Evolutionary conservation across 192 early-diverging fungal genomes (phyloP), one percentile per base, ranked within the genome.

Genomic region (Polychytrium aggregatum): DNA sequence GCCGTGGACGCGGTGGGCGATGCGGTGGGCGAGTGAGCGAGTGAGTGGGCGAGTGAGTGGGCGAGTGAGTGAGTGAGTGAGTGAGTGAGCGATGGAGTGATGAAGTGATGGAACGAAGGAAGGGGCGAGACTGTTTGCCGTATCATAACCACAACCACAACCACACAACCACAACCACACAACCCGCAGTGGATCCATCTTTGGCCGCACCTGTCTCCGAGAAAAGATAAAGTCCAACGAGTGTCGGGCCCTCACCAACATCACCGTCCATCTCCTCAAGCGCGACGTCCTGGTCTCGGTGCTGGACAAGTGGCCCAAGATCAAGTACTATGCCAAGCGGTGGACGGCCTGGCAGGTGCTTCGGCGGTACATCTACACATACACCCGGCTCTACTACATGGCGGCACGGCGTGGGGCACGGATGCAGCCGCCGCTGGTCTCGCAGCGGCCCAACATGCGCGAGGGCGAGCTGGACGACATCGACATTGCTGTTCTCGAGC

Each of bases 331-430:
- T 51, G 60, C 60, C 41, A 69, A 70, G 44, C 52, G 71, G 26
- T 74, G 71, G 71, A 74, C 66, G 21, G 60, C 55, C 27, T 74
- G 71, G 71, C 59, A 66, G 44, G 49, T 69, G 0, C 39, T 65
- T 28, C 48, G 71, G 6, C 36, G 56, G 30, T 74, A 74, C 56
- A 55, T 74, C 7, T 37, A 22, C 34, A 62, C 57, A n/a, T 74
- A 74, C 46, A 38, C 66, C 5, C 44, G 40, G 31, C 49, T 74
- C 14, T 74, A 74, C 36, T 69, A 65, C 41, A 63, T 51, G 17
- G 71, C 71, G 11, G 63, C 71, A 22, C 48, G 63, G 26, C 42
- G 71, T 13, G 71, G 71, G 14, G 64, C 64, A 16, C 38, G 45
- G 35, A 55, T 67, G 44, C 44, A 36, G 20, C 71, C 71, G 16